Base-by-base conservation (phyloP, 129 eudicot species). In the Sambucus nigra region DNA sequence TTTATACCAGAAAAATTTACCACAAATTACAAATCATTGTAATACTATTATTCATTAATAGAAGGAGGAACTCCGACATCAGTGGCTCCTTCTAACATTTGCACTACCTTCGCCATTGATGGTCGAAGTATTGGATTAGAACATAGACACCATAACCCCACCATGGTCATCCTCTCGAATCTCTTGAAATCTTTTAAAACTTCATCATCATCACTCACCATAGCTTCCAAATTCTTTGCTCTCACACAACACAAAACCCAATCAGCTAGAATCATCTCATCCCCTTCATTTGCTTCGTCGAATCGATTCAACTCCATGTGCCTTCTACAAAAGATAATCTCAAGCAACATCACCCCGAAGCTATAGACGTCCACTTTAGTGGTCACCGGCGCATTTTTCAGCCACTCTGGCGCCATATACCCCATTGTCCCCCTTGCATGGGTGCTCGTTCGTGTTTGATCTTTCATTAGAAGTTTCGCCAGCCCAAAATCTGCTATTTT, bases 151-250 rank as follows among this genome's bases (percentile, higher is more conserved):
- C 60, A 55, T 55, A 33, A 55, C 25, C 46, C 60, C n/a, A 55
- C 60, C 47, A 55, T 53, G 59, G 59, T 53, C 59, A 53, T 53
- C 59, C 59, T 53, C 39, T 53, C 59, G 39, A 53, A 53, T 42
- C 58, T 33, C n/a, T 0, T 55, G 25, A 17, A 55, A 55, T 55
- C 60, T 12, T 23, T 55, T 46, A 18, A 22, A 27, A 55, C 28
- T 39, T 55, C 60, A 55, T 2, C 18, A 55, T 55, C 47, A 55
- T 32, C 15, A 21, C 60, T 55, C 45, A 55, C 47, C 17, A 13
- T 46, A 55, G 22, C 46, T 55, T 33, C 33, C 60, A 55, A 33
- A 55, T 33, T 55, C 18, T 55, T 26, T 10, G 60, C 45, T 31
- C 44, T 32, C 24, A 55, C 60, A 9, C 60, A 55, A 12, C 25